Base-by-base conservation (phyloP, 176 grass and related monocot genomes). In the Oryza longistaminata region DNA sequence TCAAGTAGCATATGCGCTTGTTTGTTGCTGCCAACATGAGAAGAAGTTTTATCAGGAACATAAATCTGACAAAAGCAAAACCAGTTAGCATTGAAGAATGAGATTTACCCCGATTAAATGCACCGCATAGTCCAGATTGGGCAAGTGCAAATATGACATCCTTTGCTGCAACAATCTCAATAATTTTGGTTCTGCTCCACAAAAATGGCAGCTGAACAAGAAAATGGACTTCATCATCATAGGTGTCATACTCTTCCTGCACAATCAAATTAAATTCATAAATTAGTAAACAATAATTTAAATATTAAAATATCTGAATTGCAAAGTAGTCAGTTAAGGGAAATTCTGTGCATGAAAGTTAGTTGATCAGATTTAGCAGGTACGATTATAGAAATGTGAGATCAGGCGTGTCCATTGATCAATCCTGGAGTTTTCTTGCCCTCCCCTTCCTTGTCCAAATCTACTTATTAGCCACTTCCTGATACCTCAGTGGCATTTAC, bases 161-260 rank as follows among this genome's bases (percentile, higher is more conserved):
- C 62, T 91, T 92, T 83, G 90, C 90, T 83, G 93, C 87, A 88
- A 94, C 93, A 86, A 94, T 92, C 82, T 94, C 93, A 74, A 94
- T 86, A 67, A 94, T 94, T 72, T 90, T 94, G 58, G 87, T 92
- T 87, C 93, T 90, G 74, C 62, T 92, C 87, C 90, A 88, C 64
- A 88, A 76, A 85, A 83, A 92, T 80, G 88, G 90, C 44, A 92
- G 68, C 67, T 86, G 83, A 17, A 81, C 82, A 83, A 90, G 84
- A 81, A 72, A 85, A 65, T 87, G 81, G 37, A 93, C 67, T 46
- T 87, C 80, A 25, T 90, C 85, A 9, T 88, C 82, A 25, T 92
- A 94, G 1, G 85, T 88, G 40, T 94, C 93, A 21, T 90, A 94
- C 82, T 94, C 93, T 78, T 94, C 93, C 93, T 94, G 85, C 79